These are phyloP conservation scores for Pseudotulostoma volvatum DNA, from an alignment of 495 filamentous ascomycete genomes.

Conservation along the genomic window DNA sequence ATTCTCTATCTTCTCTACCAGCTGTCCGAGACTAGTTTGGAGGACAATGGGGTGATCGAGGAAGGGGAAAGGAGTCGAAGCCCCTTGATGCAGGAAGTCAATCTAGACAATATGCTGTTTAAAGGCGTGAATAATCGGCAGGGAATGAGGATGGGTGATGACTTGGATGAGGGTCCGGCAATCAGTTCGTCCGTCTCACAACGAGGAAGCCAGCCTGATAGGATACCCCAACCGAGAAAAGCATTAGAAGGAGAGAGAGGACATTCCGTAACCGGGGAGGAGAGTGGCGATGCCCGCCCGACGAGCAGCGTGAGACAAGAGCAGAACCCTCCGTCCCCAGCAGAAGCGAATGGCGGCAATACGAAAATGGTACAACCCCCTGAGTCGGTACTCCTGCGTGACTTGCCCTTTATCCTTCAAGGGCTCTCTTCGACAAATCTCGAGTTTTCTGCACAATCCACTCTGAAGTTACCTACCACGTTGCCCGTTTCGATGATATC, in stretches of 20 bases:
- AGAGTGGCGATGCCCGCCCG: conserved; percentile 3
- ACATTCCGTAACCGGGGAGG: background rate
- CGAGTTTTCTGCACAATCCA: conserved; percentile 48
- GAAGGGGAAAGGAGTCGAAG: conserved; percentile 21
- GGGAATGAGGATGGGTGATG: conserved; percentile 11
- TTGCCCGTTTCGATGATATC: conserved; percentile 76
- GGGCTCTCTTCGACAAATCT: conserved; percentile 78
- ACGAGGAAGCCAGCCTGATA: conserved; percentile 14
- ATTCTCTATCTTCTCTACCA: conserved; percentile 82
- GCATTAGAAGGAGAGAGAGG: conserved; percentile 5
- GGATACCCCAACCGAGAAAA: conserved; percentile 14
- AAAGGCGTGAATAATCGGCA: conserved; percentile 14
- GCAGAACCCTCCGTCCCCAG: conserved; percentile 7
- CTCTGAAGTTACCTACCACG: conserved; percentile 55
- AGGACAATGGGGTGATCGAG: conserved; percentile 14
- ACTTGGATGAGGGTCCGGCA: conserved; percentile 27
- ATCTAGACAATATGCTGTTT: conserved; percentile 22
- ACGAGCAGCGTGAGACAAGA: conserved; percentile 11
- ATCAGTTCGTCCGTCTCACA: conserved; percentile 31
- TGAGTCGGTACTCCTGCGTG: conserved; percentile 68
- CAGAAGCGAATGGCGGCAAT: conserved; percentile 24
- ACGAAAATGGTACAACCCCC: conserved; percentile 11
- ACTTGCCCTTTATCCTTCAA: conserved; percentile 88
- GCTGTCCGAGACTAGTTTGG: conserved; percentile 33
- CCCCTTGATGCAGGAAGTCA: conserved; percentile 22